A percentile compares a stretch with the other conserved stretches of the same genome.
Conservation (phyloP, 148 eudicot species). For the Arbutus unedo region DNA sequence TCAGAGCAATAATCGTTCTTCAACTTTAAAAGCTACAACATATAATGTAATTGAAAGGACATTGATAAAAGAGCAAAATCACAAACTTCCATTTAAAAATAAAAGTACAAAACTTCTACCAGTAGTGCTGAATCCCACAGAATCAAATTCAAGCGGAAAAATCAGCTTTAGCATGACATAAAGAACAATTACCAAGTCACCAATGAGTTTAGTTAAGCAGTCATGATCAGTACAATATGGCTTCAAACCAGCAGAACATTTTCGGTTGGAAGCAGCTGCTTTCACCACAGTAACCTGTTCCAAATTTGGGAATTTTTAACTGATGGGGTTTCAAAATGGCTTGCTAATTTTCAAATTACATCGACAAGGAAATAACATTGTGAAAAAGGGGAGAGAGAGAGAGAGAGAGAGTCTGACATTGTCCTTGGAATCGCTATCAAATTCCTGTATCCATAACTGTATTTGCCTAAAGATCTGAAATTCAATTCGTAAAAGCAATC, state of each 20-base stretch:
- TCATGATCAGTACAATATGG: constrained; percentile 32
- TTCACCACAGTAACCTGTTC: constrained; percentile 24
- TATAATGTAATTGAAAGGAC: background rate
- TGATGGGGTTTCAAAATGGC: background rate
- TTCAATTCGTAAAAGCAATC: constrained; percentile 6
- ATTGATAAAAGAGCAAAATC: background rate
- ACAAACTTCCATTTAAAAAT: background rate
- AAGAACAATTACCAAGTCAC: constrained; percentile 45
- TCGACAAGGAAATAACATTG: background rate
- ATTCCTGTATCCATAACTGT: constrained; percentile 47
- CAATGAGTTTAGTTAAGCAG: constrained; percentile 39
- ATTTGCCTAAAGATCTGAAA: constrained; percentile 50
- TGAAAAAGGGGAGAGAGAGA: background rate
- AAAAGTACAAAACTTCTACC: background rate
- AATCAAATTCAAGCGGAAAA: background rate
- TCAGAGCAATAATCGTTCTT: background rate
- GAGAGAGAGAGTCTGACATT: constrained; percentile 24
- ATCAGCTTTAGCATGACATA: constrained; percentile 5
- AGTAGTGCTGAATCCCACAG: background rate
- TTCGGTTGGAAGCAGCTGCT: background rate
- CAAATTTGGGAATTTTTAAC: constrained; percentile 2
- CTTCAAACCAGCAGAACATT: constrained; percentile 11
- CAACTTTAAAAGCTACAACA: background rate
- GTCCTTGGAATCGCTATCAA: constrained; percentile 29
- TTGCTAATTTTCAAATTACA: constrained; percentile 2